Percentiles rank a stretch among this genome's conserved stretches.
These are phyloP conservation scores for Haematococcus lacustris DNA, from an alignment of 139 green algal genomes.

Conservation along the genomic window DNA sequence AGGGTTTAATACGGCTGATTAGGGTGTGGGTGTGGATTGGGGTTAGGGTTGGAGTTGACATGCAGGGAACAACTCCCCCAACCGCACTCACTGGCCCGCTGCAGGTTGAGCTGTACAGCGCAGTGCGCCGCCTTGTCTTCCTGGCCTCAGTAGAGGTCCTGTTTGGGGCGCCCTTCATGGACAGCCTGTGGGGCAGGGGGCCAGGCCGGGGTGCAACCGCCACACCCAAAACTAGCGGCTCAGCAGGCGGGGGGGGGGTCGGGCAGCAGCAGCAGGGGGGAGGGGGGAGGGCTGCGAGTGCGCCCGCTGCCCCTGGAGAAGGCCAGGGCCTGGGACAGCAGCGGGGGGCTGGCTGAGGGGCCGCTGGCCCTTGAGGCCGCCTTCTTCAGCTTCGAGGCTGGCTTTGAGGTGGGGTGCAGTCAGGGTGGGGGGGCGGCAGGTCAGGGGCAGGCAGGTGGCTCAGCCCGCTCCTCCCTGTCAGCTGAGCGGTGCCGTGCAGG, in stretches of 20 bases:
- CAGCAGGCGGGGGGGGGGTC: too few species aligned
- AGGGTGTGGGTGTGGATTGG: too few species aligned
- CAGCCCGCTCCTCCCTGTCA: too few species aligned
- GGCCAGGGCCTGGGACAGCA: neutral
- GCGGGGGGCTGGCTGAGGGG: neutral
- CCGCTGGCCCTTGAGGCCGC: constrained; percentile 5
- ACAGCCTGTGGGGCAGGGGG: neutral
- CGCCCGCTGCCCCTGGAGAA: neutral
- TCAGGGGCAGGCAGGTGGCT: too few species aligned
- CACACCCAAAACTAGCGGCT: too few species aligned
- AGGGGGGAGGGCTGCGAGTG: neutral
- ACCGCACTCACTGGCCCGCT: neutral
- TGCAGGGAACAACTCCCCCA: neutral
- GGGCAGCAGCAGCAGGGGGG: neutral
- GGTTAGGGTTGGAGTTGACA: neutral
- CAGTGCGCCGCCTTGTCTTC: constrained; percentile 47
- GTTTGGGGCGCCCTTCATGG: constrained; percentile 27
- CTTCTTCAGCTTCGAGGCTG: constrained; percentile 51
- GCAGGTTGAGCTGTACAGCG: constrained; percentile 52
- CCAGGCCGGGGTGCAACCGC: too few species aligned
- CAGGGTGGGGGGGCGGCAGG: too few species aligned
- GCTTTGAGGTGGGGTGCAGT: constrained; percentile 69
- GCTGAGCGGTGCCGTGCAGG: too few species aligned
- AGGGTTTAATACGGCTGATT: too few species aligned
- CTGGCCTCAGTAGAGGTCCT: constrained; percentile 28